phyloP scores from a whole-genome alignment of 495 filamentous ascomycete species.

The Viridothelium virens region DNA sequence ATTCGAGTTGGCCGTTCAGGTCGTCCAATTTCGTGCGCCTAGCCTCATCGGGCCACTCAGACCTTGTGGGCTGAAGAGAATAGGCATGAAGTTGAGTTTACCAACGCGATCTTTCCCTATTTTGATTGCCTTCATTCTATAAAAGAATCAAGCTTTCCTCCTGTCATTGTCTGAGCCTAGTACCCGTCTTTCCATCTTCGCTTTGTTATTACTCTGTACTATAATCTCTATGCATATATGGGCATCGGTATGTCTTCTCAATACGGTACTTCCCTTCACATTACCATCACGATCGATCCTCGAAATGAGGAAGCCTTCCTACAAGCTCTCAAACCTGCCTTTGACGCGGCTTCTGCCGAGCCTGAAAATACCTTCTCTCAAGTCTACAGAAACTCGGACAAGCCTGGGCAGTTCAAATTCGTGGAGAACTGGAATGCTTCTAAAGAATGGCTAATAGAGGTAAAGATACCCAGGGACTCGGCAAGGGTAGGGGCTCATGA shows the following conservation, averaged over 20 bases:
- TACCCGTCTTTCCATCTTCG: not conserved
- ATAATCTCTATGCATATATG: not conserved
- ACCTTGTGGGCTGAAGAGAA: too few species aligned
- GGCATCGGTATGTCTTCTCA: not conserved
- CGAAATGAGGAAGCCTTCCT: slow-evolving; percentile 5
- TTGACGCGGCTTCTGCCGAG: not conserved
- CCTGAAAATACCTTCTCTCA: not conserved
- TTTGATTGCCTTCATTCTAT: too few species aligned
- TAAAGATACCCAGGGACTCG: not conserved
- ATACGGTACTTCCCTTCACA: not conserved
- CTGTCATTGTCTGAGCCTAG: too few species aligned
- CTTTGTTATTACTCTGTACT: not conserved
- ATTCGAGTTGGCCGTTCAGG: too few species aligned
- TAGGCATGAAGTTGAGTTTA: too few species aligned
- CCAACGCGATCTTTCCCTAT: too few species aligned
- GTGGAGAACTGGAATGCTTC: slow-evolving; percentile 5
- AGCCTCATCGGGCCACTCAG: too few species aligned
- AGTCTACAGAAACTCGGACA: not conserved
- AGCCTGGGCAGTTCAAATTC: not conserved
- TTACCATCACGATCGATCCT: slow-evolving; percentile 4
- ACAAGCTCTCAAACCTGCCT: not conserved
- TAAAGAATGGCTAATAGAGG: slow-evolving; percentile 4
- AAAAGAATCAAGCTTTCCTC: not conserved
- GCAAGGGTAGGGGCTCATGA: not conserved
- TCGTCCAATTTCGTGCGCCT: too few species aligned